Base-by-base conservation (phyloP, 2,329 filamentous ascomycete genomes). In the Aspergillus amoenus region DNA sequence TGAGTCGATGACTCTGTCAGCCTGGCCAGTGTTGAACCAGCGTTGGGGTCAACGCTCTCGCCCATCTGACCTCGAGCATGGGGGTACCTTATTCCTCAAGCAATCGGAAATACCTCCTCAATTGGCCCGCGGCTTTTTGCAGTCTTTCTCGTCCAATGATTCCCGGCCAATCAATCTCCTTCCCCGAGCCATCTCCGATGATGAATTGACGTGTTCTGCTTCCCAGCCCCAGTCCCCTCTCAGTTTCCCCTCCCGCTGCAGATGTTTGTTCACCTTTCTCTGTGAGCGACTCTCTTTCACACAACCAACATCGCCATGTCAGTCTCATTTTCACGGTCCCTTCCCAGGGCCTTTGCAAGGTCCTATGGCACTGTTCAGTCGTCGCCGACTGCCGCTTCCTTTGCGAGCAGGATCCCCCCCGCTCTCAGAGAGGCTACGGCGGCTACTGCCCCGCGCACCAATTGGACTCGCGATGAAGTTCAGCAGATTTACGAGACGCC, bases 391-490 rank as follows among this genome's bases (percentile, higher is more conserved):
- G 63, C 69, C 21, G 66, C 70, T 27, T 66, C 72, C 3, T 62
- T 72, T 27, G 64, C 67, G 50, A 70, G 64, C 45, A 64, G 62
- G n/a, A 69, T 72, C 44, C 68, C 72, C 12, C 55, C 62, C 15
- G 71, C 64, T 1, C 61, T 77, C 40, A 70, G 70, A 41, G 69
- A 76, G 58, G 75, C 75, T 7, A 70, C 69, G 4, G 63, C 68
- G 3, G 72, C 74, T 18, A 69, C 68, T 5, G 65, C 62, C 46
- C 84, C 89, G 12, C 81, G 90, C 49, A 88, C 87, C 67, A 83
- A 87, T 73, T 96, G 91, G 92, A 90, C 90, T 5, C 85, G 83
- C 63, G 86, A 93, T 62, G 89, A 96, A 76, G 91, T 96, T 61
- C 79, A 87, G 9, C 84, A 89, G 62, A 88, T 96, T 65, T 95